phyloP scores from a whole-genome alignment of 2,329 filamentous ascomycete species.

The Beauveria bassiana region DNA sequence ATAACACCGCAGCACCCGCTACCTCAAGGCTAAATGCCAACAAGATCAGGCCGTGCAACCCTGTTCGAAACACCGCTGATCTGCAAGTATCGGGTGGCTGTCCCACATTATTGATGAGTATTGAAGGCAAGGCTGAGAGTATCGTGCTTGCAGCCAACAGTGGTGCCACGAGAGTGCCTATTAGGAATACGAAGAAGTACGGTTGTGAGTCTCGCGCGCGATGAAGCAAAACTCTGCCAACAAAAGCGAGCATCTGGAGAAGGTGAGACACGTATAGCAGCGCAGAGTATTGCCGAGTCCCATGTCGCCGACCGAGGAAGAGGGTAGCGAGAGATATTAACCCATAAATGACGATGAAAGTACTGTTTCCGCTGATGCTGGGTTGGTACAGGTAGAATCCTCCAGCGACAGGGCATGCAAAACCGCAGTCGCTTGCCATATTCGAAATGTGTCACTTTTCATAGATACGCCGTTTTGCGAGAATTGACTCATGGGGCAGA shows the following conservation, averaged over 20 bases:
- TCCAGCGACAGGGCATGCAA: slow-evolving; percentile 26
- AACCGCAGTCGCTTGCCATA: slow-evolving; percentile 30
- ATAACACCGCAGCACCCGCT: not conserved
- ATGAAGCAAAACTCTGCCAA: slow-evolving; percentile 10
- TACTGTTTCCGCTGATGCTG: slow-evolving; percentile 31
- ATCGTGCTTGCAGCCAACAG: not conserved
- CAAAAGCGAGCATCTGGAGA: slow-evolving; percentile 29
- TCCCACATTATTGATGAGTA: too few relatives aligned
- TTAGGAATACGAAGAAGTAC: not conserved
- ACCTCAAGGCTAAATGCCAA: not conserved
- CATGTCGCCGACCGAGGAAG: slow-evolving; percentile 31
- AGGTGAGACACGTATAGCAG: not conserved
- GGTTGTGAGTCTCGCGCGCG: not conserved
- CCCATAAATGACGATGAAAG: slow-evolving; percentile 33
- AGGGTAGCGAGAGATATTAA: slow-evolving; percentile 30
- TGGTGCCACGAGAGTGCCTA: not conserved
- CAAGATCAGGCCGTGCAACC: not conserved
- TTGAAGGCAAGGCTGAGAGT: not conserved
- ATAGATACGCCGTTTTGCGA: not conserved
- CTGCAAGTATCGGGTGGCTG: too few relatives aligned
- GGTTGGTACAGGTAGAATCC: slow-evolving; percentile 32
- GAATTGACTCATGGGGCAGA: too few relatives aligned
- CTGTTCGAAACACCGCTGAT: not conserved
- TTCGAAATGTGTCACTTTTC: not conserved
- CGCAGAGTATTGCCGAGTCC: not conserved